A percentile compares a stretch with the other conserved stretches of the same genome.
Conservation (phyloP, 345 rosid genomes). For the Theobroma cacao region DNA sequence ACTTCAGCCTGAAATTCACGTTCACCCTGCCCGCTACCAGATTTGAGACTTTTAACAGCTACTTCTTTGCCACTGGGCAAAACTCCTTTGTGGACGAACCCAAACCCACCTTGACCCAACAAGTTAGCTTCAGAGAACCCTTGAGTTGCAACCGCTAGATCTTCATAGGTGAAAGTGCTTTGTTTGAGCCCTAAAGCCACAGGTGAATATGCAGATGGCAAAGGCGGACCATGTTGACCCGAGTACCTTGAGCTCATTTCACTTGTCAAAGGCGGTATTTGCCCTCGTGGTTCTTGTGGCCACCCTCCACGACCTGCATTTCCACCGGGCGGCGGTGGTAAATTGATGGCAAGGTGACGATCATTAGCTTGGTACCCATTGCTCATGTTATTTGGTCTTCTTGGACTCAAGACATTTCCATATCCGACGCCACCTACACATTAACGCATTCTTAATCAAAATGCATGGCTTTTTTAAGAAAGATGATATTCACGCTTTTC, state of each 20-base stretch:
- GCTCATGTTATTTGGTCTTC: background rate
- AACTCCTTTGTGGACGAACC: conserved; percentile 78
- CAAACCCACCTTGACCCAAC: conserved; percentile 88
- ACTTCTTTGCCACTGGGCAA: conserved; percentile 77
- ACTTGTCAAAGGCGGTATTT: conserved; percentile 27
- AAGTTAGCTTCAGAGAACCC: conserved; percentile 61
- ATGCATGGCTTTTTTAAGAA: background rate
- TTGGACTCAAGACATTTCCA: conserved; percentile 25
- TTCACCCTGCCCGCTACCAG: conserved; percentile 78
- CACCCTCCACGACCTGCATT: conserved; percentile 29
- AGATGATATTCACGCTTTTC: background rate
- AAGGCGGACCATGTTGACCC: conserved; percentile 39
- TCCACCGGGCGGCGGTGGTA: conserved; percentile 41
- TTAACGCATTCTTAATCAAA: background rate
- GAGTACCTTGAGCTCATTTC: conserved; percentile 44
- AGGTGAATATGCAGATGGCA: conserved; percentile 51
- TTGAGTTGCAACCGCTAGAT: conserved; percentile 61
- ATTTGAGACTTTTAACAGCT: conserved; percentile 79
- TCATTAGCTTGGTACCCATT: conserved; percentile 1
- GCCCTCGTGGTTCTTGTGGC: conserved; percentile 29
- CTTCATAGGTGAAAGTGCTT: conserved; percentile 64
- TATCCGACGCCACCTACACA: conserved; percentile 32
- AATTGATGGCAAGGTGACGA: conserved; percentile 18
- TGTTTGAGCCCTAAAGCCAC: conserved; percentile 57
- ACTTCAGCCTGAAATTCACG: conserved; percentile 87